Base-by-base conservation (phyloP, 202 grass and related monocot genomes). In the Hordeum pubiflorum region DNA sequence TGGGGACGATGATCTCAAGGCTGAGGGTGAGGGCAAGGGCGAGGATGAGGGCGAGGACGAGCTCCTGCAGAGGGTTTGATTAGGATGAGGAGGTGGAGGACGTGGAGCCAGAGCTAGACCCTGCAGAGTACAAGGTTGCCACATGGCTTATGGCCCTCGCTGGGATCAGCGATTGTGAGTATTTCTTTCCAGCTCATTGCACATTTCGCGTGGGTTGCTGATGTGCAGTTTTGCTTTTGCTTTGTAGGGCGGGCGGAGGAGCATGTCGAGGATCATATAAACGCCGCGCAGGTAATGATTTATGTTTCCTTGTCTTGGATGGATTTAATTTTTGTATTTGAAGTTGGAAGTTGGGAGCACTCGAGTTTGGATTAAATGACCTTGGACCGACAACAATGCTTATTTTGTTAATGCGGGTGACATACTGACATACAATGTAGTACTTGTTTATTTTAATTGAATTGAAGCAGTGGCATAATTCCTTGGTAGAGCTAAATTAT, bases 161-260 rank as follows among this genome's bases (percentile, higher is more conserved):
- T 31, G 92, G 96, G 20, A 79, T 99, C 46, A 89, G 82, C 21
- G 90, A 93, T 79, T 93, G 92, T 99, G 63, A 90, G 90, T 58
- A 24, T 54, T 13, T 4, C 32, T 82, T 38, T 17, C 83, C 7
- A 26, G 22, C 4, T 67, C 36, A 76, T 1, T 15, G 67, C 56
- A 36, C 14, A 77, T 76, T 76, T 79, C 41, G 7, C 7, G 34
- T 10, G 48, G 18, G 10, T 74, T 55, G 39, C 43, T 73, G 29
- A 72, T 44, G 81, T 82, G 59, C 69, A 74, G 43, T 79, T 58
- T 69, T 79, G 5, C 52, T 33, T 36, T 75, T 59, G 20, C 44
- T 39, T 58, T 80, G 60, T 77, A 96, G 92, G 96, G 96, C 74
- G 84, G 22, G 78, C 77, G 57, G 92, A 85, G 83, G 90, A 93